Evolutionary conservation across 495 filamentous ascomycete genomes (phyloP), one percentile per base, ranked within the genome.

Genomic region (Penicillium silybi): DNA sequence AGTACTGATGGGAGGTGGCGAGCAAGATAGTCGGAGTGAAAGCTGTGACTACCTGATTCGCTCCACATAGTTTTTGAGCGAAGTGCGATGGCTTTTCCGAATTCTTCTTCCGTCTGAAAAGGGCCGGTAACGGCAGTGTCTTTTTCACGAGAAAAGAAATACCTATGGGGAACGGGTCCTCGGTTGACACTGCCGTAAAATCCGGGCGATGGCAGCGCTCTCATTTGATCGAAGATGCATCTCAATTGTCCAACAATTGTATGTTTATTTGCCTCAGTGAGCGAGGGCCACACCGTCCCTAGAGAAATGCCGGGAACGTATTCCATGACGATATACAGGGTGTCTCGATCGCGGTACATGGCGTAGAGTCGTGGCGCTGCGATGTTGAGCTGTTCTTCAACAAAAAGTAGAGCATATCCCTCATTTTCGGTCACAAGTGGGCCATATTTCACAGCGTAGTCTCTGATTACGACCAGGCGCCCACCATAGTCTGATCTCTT

Each of bases 91-190:
- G 64, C 66, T 50, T 25, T 56, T 43, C 48, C 50, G 50, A 69
- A 57, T 54, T 66, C 60, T 54, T 61, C 64, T 52, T 64, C 64
- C 27, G 50, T 64, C 34, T 62, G 43, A 46, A 71, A 71, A 46
- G 65, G 67, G 8, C 68, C 62, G 34, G 53, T 64, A 45, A 67
- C 44, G 41, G 55, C 58, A 35, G 56, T 29, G 42, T 65, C 59
- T 27, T 52, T 54, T 27, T 67, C 55, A 39, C 52, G 46, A 44
- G 56, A 60, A 48, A 52, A 59, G 52, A 71, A 71, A 57, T 60
- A 64, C 43, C 54, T 53, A 50, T 67, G 61, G 39, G 46, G 57
- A 50, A 70, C 43, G 48, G 63, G 62, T 44, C 65, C 63, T 46
- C 50, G 54, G 26, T 46, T 54, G 39, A 66, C 48, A 22, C 52